Evolutionary conservation across 495 filamentous ascomycete species (phyloP).

Genomic region (Penicillium parvum): DNA sequence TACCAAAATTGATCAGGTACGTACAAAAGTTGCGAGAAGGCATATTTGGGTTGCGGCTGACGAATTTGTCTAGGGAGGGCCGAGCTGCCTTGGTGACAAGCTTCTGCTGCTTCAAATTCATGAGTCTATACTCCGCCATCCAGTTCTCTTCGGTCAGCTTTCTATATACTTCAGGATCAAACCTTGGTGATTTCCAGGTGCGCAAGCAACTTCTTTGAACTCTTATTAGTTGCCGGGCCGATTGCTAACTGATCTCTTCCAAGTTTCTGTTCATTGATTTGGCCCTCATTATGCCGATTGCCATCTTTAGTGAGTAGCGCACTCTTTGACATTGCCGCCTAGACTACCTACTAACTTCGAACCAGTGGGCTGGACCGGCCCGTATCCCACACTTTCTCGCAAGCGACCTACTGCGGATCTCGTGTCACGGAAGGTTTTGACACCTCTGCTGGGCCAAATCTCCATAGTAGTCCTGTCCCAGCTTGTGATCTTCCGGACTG

Average conservation of each 20-base stretch:
- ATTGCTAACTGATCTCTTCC: slow-evolving; percentile 15
- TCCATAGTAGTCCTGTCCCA: slow-evolving; percentile 76
- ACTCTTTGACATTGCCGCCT: neutral
- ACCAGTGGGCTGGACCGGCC: slow-evolving; percentile 88
- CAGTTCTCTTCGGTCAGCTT: slow-evolving; percentile 99
- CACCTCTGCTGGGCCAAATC: slow-evolving; percentile 86
- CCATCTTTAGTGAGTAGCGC: slow-evolving; percentile 74
- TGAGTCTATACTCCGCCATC: slow-evolving; percentile 98
- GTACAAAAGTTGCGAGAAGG: slow-evolving; percentile 4
- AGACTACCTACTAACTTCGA: slow-evolving; percentile 1
- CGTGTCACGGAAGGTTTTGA: slow-evolving; percentile 89
- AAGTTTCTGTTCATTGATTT: slow-evolving; percentile 96
- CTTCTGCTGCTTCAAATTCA: slow-evolving; percentile 99
- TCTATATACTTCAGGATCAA: slow-evolving; percentile 90
- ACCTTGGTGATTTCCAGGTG: slow-evolving; percentile 94
- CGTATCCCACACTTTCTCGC: slow-evolving; percentile 69
- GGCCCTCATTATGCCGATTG: slow-evolving; percentile 87
- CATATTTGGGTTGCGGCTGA: too few relatives aligned
- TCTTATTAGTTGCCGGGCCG: neutral
- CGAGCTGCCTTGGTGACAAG: slow-evolving; percentile 92
- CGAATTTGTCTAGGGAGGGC: slow-evolving; percentile 60
- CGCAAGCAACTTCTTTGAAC: slow-evolving; percentile 2
- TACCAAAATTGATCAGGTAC: slow-evolving; percentile 84
- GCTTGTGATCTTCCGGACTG: slow-evolving; percentile 62
- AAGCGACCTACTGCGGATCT: slow-evolving; percentile 91